Evolutionary conservation across 768 basidiomycete species (phyloP).

Genomic region (Tylopilus intermedius): DNA sequence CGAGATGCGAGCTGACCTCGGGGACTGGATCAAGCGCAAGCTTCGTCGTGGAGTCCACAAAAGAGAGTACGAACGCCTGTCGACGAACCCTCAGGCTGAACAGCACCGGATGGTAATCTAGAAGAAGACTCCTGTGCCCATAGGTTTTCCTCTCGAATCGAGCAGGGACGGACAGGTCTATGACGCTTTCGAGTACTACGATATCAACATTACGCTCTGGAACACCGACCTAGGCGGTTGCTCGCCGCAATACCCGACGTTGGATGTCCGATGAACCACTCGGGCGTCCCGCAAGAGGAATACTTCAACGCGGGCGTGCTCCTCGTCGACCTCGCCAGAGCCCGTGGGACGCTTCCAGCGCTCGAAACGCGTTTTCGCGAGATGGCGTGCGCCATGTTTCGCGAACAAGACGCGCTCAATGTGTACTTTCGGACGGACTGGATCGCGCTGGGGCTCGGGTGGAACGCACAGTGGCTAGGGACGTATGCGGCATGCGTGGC

Average conservation of each 20-base stretch:
- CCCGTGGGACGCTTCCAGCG: constrained; percentile 25
- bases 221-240: constrained; percentile 35
- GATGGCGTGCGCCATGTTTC: constrained; percentile 30
- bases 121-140: constrained; percentile 48
- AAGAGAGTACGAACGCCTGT: constrained; percentile 43
- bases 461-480: constrained; percentile 57
- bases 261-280: constrained; percentile 46
- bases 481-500: constrained; percentile 41
- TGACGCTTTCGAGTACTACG: constrained; percentile 40
- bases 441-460: constrained; percentile 37
- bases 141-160: constrained; percentile 38
- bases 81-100: constrained; percentile 21
- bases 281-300: constrained; percentile 23
- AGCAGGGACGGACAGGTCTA: not conserved
- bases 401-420: constrained; percentile 53
- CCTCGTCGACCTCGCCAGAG: constrained; percentile 42
- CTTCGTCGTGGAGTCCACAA: constrained; percentile 32
- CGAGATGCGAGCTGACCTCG: too few relatives aligned
- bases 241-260: constrained; percentile 47
- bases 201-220: constrained; percentile 51
- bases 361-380: constrained; percentile 25
- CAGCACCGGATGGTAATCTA: constrained; percentile 49
- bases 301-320: constrained; percentile 59
- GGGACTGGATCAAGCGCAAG: too few relatives aligned
- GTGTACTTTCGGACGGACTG: constrained; percentile 40